phyloP scores from a whole-genome alignment of 176 grass and related monocot species.

The Oryza glaberrima region DNA sequence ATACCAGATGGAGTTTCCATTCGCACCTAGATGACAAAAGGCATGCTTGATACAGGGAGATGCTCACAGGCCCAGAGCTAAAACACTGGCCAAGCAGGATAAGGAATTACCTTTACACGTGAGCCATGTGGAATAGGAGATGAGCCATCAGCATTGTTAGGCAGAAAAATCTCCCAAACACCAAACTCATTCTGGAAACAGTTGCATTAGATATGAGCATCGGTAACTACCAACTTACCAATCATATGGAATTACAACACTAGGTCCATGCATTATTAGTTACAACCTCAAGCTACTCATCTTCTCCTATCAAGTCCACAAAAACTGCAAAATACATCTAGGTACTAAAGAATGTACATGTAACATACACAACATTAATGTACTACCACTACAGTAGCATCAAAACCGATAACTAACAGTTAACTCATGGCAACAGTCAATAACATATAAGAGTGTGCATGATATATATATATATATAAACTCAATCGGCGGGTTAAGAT shows the following conservation, averaged over 20 bases:
- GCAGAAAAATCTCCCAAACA: constrained; percentile 92
- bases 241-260: constrained; percentile 17
- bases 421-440: constrained; percentile 7
- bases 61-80: not conserved
- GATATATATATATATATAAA: too few species aligned
- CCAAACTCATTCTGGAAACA: constrained; percentile 82
- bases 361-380: constrained; percentile 18
- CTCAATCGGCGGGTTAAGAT: too few species aligned
- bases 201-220: constrained; percentile 40
- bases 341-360: not conserved
- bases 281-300: not conserved
- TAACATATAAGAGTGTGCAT: not conserved
- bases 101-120: constrained; percentile 73
- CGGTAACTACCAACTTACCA: constrained; percentile 24
- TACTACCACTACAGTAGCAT: constrained; percentile 1
- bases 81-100: constrained; percentile 2
- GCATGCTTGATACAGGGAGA: constrained; percentile 26
- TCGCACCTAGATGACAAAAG: constrained; percentile 61
- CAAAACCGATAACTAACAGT: constrained; percentile 13
- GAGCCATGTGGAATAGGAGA: constrained; percentile 86
- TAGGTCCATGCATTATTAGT: constrained; percentile 16
- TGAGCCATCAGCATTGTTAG: constrained; percentile 87
- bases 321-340: constrained; percentile 2
- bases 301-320: constrained; percentile 16
- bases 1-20: constrained; percentile 94